phyloP scores from a whole-genome alignment of 2,329 filamentous ascomycete genomes.

The Nothophoma quercina region DNA sequence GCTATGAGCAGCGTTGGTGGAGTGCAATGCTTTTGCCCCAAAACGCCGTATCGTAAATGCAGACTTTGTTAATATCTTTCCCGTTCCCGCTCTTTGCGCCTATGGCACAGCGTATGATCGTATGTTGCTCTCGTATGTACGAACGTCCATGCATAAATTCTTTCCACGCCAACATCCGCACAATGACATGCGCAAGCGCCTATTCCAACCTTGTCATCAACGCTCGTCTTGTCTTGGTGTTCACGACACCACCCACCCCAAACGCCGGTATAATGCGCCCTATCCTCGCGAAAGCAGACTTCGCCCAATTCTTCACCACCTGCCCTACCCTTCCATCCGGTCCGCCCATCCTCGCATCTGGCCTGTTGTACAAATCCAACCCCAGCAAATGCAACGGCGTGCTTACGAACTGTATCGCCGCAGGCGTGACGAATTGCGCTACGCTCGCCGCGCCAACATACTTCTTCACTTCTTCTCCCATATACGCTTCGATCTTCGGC shows the following conservation, averaged over 20 bases:
- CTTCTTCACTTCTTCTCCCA: conserved; percentile 58
- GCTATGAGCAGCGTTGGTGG: neutral
- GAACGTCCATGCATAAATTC: too few relatives aligned
- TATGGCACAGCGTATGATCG: too few relatives aligned
- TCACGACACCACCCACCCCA: conserved; percentile 87
- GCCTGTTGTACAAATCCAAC: conserved; percentile 83
- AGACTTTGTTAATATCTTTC: too few relatives aligned
- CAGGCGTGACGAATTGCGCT: conserved; percentile 83
- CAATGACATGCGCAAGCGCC: neutral
- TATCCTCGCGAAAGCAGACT: conserved; percentile 77
- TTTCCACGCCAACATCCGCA: too few relatives aligned
- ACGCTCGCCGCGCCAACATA: conserved; percentile 58
- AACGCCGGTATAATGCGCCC: conserved; percentile 88
- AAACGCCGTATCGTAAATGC: neutral
- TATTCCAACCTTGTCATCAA: conserved; percentile 65
- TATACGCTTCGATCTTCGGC: conserved; percentile 63
- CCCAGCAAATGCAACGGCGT: conserved; percentile 88
- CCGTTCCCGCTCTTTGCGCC: too few relatives aligned
- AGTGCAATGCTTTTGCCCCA: neutral
- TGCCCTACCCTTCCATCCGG: conserved; percentile 67
- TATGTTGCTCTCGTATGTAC: too few relatives aligned
- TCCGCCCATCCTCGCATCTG: conserved; percentile 58
- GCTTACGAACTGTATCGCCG: conserved; percentile 77
- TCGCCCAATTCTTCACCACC: conserved; percentile 77
- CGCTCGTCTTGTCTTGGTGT: conserved; percentile 71